Evolutionary conservation across 345 rosid species (phyloP).

Genomic region (Trapa incisa): DNA sequence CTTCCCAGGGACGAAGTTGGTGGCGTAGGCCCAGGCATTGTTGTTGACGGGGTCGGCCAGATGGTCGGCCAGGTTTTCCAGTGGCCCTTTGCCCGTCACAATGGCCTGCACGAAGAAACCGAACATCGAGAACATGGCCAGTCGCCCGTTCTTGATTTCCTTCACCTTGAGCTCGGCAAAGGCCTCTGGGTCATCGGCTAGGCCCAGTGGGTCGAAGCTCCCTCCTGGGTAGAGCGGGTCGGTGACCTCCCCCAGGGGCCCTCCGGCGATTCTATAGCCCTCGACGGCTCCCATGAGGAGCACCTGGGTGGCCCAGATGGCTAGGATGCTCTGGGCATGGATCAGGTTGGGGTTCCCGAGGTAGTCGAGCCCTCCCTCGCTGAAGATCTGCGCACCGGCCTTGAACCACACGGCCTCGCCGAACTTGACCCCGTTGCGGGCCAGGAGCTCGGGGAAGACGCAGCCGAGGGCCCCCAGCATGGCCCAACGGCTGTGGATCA

Average conservation of each 20-base stretch:
- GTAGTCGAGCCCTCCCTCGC: conserved; percentile 19
- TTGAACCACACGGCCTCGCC: conserved; percentile 21
- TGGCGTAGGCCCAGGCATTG: conserved; percentile 22
- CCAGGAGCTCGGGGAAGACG: conserved; percentile 21
- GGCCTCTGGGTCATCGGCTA: conserved; percentile 18
- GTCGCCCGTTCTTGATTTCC: conserved; percentile 18
- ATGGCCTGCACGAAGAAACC: conserved; percentile 21
- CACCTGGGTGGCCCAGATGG: conserved; percentile 19
- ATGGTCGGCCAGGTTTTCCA: conserved; percentile 20
- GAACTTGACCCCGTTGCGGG: conserved; percentile 20
- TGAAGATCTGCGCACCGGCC: conserved; percentile 20
- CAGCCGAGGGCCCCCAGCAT: conserved; percentile 16
- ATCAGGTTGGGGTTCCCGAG: conserved; percentile 18
- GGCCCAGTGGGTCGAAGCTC: conserved; percentile 19
- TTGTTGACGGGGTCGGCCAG: conserved; percentile 17
- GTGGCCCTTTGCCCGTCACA: conserved; percentile 19
- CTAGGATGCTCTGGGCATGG: conserved; percentile 21
- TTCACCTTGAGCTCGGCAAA: conserved; percentile 20
- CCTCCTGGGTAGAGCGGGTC: conserved; percentile 21
- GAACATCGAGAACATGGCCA: conserved; percentile 21
- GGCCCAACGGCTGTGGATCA: conserved; percentile 18
- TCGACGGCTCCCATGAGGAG: conserved; percentile 20
- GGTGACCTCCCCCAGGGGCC: conserved; percentile 16
- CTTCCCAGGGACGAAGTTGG: conserved; percentile 19
- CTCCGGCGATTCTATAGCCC: conserved; percentile 16